phyloP scores from a whole-genome alignment of 176 grass and related monocot species.

The Oryza rufipogon region DNA sequence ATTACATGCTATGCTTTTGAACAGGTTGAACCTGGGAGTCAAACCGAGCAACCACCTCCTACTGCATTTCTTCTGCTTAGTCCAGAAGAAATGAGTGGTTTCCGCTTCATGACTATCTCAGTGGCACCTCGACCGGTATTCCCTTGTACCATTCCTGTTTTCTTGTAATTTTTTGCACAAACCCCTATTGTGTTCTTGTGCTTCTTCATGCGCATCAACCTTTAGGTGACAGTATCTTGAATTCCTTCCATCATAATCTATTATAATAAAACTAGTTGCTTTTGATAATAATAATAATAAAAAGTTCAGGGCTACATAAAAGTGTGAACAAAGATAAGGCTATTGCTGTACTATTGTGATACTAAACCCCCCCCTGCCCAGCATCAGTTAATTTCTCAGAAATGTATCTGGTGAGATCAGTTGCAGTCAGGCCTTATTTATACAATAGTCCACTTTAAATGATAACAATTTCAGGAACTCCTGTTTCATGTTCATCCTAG shows the following conservation, averaged over 20 bases:
- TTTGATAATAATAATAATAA: neutral
- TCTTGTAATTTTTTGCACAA: slow-evolving; percentile 29
- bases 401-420: slow-evolving; percentile 9
- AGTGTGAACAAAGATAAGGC: slow-evolving; percentile 11
- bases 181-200: slow-evolving; percentile 1
- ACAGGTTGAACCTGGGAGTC: slow-evolving; percentile 97
- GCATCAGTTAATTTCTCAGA: neutral
- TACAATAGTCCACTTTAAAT: neutral
- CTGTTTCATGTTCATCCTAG: neutral
- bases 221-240: slow-evolving; percentile 1
- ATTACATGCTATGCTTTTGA: slow-evolving; percentile 35
- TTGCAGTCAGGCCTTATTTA: neutral
- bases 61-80: slow-evolving; percentile 81
- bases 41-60: slow-evolving; percentile 96
- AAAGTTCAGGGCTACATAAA: neutral
- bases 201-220: slow-evolving; percentile 8
- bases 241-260: neutral
- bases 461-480: neutral
- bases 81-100: slow-evolving; percentile 83
- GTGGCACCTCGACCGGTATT: slow-evolving; percentile 91
- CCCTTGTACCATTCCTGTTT: slow-evolving; percentile 41
- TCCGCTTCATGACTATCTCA: slow-evolving; percentile 83
- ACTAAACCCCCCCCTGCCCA: neutral
- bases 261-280: slow-evolving; percentile 4
- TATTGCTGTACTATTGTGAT: slow-evolving; percentile 1